Evolutionary conservation across 2,329 filamentous ascomycete species (phyloP), one percentile per base, ranked within the genome.

Genomic region (Ceratocystiopsis sp.): DNA sequence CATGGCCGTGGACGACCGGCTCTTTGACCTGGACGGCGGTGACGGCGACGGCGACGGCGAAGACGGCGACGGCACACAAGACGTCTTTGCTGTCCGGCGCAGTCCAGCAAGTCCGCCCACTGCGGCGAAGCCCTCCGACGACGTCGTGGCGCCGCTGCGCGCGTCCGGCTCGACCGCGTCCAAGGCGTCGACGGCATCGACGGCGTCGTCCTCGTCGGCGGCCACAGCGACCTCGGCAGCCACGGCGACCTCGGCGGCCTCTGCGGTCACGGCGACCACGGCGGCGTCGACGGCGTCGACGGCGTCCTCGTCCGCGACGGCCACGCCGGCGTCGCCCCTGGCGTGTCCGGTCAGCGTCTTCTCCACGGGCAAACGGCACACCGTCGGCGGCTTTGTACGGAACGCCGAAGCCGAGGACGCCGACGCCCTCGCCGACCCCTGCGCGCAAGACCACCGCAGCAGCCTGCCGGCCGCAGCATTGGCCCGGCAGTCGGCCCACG

Each of bases 1-100:
- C 25, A 65, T 63, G 9, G 66, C 66, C 12, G 45, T 61, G 12
- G 66, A 71, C 45, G 67, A 71, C 46, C 50, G 64, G 19, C 52
- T 73, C 14, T 71, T 72, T 38, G 64, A 64, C 14, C 25, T 29
- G 25, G 60, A 63, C 14, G 62, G 61, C 10, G 64, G 51, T 34
- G 19, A 21, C 19, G 7, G 7, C 19, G 19, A 21, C 19, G 19
- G 7, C 19, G 19, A 21, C 15, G 60, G 63, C 15, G 62, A 61
- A 10, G 64, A 64, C 15, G 60, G 63, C 18, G 60, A 60, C 15
- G 46, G 41, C 14, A 52, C 51, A 34, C 5, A 29, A 2, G 25
- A 6, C 25, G 25, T 29, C 25, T 29, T 29, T 6, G 25, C 25
- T 8, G 25, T 29, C 25, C 25, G 25, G 7, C 54, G 59, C 14